Conservation (phyloP, 1,284 basidiomycete genomes). For the Ganoderma boninense region DNA sequence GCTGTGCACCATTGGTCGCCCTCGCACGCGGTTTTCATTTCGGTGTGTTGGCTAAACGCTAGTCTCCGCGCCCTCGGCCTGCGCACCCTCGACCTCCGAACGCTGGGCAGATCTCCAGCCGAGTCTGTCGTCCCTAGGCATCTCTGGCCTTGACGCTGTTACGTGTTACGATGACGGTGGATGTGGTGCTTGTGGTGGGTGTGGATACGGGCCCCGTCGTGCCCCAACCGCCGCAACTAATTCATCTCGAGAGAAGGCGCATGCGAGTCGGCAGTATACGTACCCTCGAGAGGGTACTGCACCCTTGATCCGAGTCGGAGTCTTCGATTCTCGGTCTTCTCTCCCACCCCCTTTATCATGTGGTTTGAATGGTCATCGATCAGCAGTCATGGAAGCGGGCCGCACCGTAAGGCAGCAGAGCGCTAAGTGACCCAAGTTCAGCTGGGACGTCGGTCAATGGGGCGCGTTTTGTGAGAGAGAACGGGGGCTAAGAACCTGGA, state of each 20-base stretch:
- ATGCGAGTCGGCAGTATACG: too few relatives aligned
- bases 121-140: too few relatives aligned
- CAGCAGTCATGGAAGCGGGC: background rate
- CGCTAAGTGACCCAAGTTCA: background rate
- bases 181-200: background rate
- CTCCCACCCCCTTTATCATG: background rate
- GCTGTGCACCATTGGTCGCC: too few relatives aligned
- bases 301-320: slow-evolving; percentile 2
- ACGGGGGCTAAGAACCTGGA: background rate
- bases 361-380: background rate
- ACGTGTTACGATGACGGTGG: too few relatives aligned
- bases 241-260: background rate
- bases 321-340: background rate
- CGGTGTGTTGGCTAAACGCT: background rate
- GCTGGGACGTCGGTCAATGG: background rate
- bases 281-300: background rate
- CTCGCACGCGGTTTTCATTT: background rate
- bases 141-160: too few relatives aligned
- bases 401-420: background rate
- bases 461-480: background rate
- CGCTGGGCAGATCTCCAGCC: too few relatives aligned
- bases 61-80: background rate
- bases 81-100: background rate
- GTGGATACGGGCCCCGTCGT: background rate
- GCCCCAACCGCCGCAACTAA: background rate